A percentile compares a stretch with the other conserved stretches of the same genome.
Conservation (phyloP, 208 protist genomes). For the Phytomonas sp. region DNA sequence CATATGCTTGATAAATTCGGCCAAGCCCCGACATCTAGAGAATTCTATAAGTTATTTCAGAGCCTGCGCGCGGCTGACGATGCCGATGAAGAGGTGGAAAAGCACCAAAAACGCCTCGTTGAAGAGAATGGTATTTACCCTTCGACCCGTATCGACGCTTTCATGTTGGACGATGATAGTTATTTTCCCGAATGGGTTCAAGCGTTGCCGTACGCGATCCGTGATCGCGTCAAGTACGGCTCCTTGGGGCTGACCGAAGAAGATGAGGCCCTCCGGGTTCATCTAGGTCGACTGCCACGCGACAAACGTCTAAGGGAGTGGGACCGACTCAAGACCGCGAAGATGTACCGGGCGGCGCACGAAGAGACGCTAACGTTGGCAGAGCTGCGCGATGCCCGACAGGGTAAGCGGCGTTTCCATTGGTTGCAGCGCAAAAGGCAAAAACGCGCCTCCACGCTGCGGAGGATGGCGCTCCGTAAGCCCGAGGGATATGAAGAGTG, state of each 20-base stretch:
- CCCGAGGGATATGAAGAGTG: slow-evolving; percentile 61
- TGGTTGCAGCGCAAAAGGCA: slow-evolving; percentile 79
- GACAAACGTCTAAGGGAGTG: slow-evolving; percentile 65
- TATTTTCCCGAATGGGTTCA: slow-evolving; percentile 84
- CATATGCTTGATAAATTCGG: slow-evolving; percentile 73
- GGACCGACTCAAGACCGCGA: slow-evolving; percentile 61
- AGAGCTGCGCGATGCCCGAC: slow-evolving; percentile 64
- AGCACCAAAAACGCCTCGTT: slow-evolving; percentile 52
- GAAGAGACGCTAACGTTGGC: slow-evolving; percentile 65
- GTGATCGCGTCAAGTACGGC: slow-evolving; percentile 87
- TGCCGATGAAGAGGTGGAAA: slow-evolving; percentile 45
- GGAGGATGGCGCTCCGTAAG: slow-evolving; percentile 69
- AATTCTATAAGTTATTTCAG: slow-evolving; percentile 64
- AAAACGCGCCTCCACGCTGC: slow-evolving; percentile 47
- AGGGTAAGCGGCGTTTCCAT: slow-evolving; percentile 79
- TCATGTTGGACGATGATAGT: slow-evolving; percentile 80
- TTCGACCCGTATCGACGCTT: slow-evolving; percentile 67
- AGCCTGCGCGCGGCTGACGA: slow-evolving; percentile 40
- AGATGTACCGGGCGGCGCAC: slow-evolving; percentile 59
- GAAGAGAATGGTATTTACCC: slow-evolving; percentile 80
- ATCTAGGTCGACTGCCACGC: slow-evolving; percentile 56
- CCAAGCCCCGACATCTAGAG: slow-evolving; percentile 51
- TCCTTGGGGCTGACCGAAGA: slow-evolving; percentile 79
- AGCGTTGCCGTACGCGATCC: slow-evolving; percentile 72
- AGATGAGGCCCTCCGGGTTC: slow-evolving; percentile 75